Evolutionary conservation across 495 filamentous ascomycete genomes (phyloP).

Genomic region (Astrothelium subdiscretum): DNA sequence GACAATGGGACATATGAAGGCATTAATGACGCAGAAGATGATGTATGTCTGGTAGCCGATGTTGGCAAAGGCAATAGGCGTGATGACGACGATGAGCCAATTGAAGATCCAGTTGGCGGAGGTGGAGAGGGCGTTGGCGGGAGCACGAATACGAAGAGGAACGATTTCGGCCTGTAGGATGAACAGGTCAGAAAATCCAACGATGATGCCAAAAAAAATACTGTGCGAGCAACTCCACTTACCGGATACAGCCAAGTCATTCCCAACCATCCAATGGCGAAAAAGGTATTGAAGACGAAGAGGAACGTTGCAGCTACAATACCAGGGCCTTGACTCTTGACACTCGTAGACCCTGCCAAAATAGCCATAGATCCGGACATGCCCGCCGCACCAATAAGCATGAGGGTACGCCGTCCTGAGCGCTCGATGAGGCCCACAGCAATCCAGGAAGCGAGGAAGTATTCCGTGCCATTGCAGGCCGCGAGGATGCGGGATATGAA

Average conservation of each 20-base stretch:
- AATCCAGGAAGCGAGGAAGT: slow-evolving; percentile 6
- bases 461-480: slow-evolving; percentile 7
- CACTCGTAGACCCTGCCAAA: not conserved
- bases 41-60: slow-evolving; percentile 6
- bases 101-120: slow-evolving; percentile 13
- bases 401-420: not conserved
- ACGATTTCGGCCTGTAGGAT: slow-evolving; percentile 8
- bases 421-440: slow-evolving; percentile 1
- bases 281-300: slow-evolving; percentile 11
- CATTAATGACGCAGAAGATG: slow-evolving; percentile 9
- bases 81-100: slow-evolving; percentile 14
- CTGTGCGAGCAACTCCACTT: not conserved
- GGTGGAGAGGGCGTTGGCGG: slow-evolving; percentile 9
- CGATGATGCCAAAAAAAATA: not conserved
- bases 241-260: slow-evolving; percentile 12
- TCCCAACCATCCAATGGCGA: slow-evolving; percentile 10
- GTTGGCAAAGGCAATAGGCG: slow-evolving; percentile 7
- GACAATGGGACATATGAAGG: slow-evolving; percentile 6
- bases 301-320: slow-evolving; percentile 5
- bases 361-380: slow-evolving; percentile 1
- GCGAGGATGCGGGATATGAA: slow-evolving; percentile 25
- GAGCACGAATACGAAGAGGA: slow-evolving; percentile 8
- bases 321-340: not conserved
- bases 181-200: not conserved
- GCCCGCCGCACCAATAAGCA: slow-evolving; percentile 5